Evolutionary conservation across 2,329 filamentous ascomycete genomes (phyloP), one percentile per base, ranked within the genome.

Genomic region (Rutstroemia sp.): DNA sequence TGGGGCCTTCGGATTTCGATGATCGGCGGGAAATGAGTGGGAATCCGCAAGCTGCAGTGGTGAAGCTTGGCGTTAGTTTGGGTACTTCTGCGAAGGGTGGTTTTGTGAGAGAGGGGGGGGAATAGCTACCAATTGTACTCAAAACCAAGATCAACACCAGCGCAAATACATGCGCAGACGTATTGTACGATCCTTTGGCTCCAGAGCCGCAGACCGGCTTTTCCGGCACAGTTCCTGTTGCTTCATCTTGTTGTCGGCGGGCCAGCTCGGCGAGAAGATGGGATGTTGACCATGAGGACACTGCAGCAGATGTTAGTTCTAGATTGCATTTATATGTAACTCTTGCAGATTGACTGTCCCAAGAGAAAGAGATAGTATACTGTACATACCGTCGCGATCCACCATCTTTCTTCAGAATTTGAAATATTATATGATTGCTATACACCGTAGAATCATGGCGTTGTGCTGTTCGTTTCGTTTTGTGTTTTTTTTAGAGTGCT

Each of bases 81-180:
- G 7, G n/a, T 19, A 6, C 34, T 49, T 34, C 38, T n/a, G 49
- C 50, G 49, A 58, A 42, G 52, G 30, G 44, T 44, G 38, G 56
- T 44, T 18, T 18, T 18, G 6, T 44, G 18, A 12, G 21, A n/a
- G 42, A 46, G 37, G 55, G 45, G 58, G 16, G 44, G 39, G 44
- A 45, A 47, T 49, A 49, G 56, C 52, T 64, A 71, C 78, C 77
- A 58, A 76, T 69, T 50, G 78, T 80, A 60, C 79, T 82, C 64
- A 83, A 69, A 9, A 71, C 66, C 53, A 84, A 72, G 58, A 84
- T 81, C 50, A 83, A 71, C 53, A 82, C 67, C 59, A 84, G 70
- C n/a, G 81, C 81, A 63, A 77, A 73, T 55, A 83, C 78, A 67
- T 83, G 81, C 41, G 79, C 68, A 4, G 75, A 70, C 21, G 78